Evolutionary conservation across 306 rosid genomes (phyloP), one percentile per base, ranked within the genome.

Genomic region (Vigna nakashimae): DNA sequence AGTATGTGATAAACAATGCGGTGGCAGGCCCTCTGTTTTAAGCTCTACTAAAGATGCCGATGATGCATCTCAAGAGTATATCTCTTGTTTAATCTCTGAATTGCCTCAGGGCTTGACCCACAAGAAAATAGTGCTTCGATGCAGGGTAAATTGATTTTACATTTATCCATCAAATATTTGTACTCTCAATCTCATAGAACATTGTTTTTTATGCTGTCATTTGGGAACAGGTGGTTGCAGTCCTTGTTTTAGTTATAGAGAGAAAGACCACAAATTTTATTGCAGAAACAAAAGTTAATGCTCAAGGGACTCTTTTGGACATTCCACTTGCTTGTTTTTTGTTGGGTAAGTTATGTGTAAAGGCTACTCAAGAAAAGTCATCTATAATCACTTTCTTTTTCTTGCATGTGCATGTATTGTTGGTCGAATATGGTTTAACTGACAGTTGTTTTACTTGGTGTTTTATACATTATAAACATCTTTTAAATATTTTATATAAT

Each of bases 311-410:
- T 52, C 82, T 48, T 79, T 67, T 91, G 76, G 89, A 89, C 83
- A 88, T 95, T 81, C 91, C 95, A 2, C 84, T 95, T 74, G 98
- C 98, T 77, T 85, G 91, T 83, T 95, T 92, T 87, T 69, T 90
- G 74, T 73, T 95, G 86, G 98, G 98, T 92, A 85, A 78, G 88
- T 79, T 80, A 49, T 30, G 13, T 71, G 15, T 30, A 30, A 30
- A 4, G 55, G 49, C 34, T 32, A 50, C 16, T 9, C 15, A 60
- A 50, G 40, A 32, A 34, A 51, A 60, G 45, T 69, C 68, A 14
- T 24, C 67, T 81, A 55, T 8, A 7, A 43, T 66, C 69, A 34
- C 83, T 69, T 74, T 74, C 20, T 16, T 40, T 65, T 15, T 56
- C 69, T 56, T 30, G 32, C 30, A 70, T 38, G 20, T 70, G 49